These are phyloP conservation scores for Aspergillus kassunensis DNA, from an alignment of 495 filamentous ascomycete species.

Conservation along the genomic window DNA sequence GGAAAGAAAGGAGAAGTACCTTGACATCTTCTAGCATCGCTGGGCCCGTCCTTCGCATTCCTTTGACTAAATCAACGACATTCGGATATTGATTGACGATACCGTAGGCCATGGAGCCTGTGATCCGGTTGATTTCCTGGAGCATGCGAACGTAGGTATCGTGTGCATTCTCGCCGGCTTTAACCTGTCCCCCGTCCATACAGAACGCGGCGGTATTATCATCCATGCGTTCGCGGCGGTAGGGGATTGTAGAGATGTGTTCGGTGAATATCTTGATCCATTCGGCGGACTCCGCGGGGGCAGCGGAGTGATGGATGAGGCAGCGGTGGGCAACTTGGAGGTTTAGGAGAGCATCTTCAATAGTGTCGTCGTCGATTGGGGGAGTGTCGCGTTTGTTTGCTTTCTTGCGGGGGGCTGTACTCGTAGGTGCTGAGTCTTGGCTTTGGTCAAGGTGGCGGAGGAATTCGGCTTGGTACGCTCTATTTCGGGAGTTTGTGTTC, in stretches of 20 bases:
- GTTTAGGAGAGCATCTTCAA: constrained; percentile 70
- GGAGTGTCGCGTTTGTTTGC: constrained; percentile 39
- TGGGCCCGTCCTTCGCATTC: constrained; percentile 57
- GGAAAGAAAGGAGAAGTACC: constrained; percentile 33
- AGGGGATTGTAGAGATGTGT: constrained; percentile 74
- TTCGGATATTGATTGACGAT: constrained; percentile 59
- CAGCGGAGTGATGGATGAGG: constrained; percentile 68
- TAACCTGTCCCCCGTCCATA: constrained; percentile 79
- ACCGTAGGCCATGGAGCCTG: constrained; percentile 68
- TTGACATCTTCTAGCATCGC: constrained; percentile 56
- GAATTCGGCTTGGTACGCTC: constrained; percentile 63
- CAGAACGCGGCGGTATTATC: constrained; percentile 64
- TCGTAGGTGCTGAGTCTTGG: constrained; percentile 11
- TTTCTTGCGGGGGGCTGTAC: constrained; percentile 26
- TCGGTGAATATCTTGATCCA: constrained; percentile 80
- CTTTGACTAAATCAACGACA: constrained; percentile 53
- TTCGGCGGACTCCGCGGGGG: constrained; percentile 61
- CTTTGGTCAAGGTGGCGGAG: constrained; percentile 46
- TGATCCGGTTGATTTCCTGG: constrained; percentile 71
- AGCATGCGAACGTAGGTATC: constrained; percentile 79
- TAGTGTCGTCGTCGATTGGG: constrained; percentile 63
- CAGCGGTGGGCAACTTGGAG: constrained; percentile 66
- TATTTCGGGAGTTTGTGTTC: constrained; percentile 62
- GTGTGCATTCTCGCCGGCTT: constrained; percentile 58
- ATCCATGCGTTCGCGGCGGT: constrained; percentile 49